Evolutionary conservation across 2,329 filamentous ascomycete species (phyloP), one percentile per base, ranked within the genome.

Genomic region (Penicillium olsonii): DNA sequence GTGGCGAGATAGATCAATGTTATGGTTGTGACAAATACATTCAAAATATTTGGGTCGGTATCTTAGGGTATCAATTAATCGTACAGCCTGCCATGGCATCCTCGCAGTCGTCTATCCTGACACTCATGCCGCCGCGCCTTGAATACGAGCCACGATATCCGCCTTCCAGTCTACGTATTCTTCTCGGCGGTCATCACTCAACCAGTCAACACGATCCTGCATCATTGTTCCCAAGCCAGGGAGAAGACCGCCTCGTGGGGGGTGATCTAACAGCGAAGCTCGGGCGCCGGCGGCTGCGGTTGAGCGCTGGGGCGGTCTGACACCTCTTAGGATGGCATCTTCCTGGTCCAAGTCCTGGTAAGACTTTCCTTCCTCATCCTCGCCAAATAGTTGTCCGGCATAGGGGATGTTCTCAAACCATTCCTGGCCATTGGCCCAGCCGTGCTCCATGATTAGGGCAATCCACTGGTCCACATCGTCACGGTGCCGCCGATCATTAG

Each of bases 391-490:
- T 19, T 67, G 69, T 4, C 61, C 70, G 7, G 69, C 69, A 54
- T 60, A 61, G 7, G 73, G 71, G 37, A 78, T 77, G 55, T 87
- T 83, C 22, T 77, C 71, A 52, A 88, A 88, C 87, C 87, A 90
- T 60, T 88, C 84, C 43, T 79, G 67, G 4, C 67, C 85, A 78
- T 81, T 76, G 15, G 79, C 70, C 74, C 77, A 81, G 2, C 67
- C 67, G 18, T 72, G 67, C 17, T 68, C 64, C 55, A 71, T 79
- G 35, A 88, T 78, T 48, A 81, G 71, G 17, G 79, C 68, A 50
- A 88, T 78, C 54, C 86, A 87, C 2, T 73, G 71, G 52, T 88
- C 83, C 31, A 90, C 78, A 29, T 86, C 81, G 42, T 67, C 68
- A 10, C 67, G 65, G 47, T 70, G 65, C 17, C 57, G 53, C 39